Conservation (phyloP, 1,139 yeast species). For the Geotrichum phurueaensis region DNA sequence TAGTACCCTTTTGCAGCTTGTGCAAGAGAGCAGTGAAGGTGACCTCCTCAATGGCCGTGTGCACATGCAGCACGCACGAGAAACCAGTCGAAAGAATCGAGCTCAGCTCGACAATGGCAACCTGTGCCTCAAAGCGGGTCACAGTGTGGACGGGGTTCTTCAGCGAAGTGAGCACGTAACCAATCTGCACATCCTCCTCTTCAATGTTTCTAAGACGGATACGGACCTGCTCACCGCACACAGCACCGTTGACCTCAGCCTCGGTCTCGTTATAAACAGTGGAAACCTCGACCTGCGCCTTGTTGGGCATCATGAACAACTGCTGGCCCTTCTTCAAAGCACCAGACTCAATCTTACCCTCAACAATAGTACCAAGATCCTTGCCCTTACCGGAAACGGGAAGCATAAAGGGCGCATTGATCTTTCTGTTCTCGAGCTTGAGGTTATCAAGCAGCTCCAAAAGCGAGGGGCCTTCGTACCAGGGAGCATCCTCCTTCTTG, state of each 20-base stretch:
- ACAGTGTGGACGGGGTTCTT: conserved; percentile 88
- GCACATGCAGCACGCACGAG: conserved; percentile 97
- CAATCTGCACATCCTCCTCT: conserved; percentile 90
- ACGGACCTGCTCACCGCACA: conserved; percentile 96
- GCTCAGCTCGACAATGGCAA: conserved; percentile 93
- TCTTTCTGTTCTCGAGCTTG: conserved; percentile 76
- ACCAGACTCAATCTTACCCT: conserved; percentile 97
- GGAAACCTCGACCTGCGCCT: conserved; percentile 70
- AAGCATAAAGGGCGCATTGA: conserved; percentile 94
- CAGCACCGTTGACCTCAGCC: conserved; percentile 84
- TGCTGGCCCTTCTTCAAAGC: conserved; percentile 73
- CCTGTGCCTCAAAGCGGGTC: conserved; percentile 87
- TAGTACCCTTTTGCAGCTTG: conserved; percentile 92
- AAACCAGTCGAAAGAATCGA: conserved; percentile 91
- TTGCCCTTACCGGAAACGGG: conserved; percentile 93
- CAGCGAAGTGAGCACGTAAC: conserved; percentile 83
- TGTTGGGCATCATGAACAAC: conserved; percentile 89
- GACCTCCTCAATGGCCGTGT: conserved; percentile 97
- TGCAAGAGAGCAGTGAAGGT: conserved; percentile 75
- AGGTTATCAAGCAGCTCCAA: conserved; percentile 82
- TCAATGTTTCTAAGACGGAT: conserved; percentile 90
- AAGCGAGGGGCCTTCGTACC: conserved; percentile 91
- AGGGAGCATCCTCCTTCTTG: conserved; percentile 63
- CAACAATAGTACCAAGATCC: conserved; percentile 94
- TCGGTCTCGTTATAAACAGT: conserved; percentile 92